A percentile compares a stretch with the other conserved stretches of the same genome.
phyloP scores from a whole-genome alignment of 2,329 filamentous ascomycete species.

The Microsporum ferrugineum region DNA sequence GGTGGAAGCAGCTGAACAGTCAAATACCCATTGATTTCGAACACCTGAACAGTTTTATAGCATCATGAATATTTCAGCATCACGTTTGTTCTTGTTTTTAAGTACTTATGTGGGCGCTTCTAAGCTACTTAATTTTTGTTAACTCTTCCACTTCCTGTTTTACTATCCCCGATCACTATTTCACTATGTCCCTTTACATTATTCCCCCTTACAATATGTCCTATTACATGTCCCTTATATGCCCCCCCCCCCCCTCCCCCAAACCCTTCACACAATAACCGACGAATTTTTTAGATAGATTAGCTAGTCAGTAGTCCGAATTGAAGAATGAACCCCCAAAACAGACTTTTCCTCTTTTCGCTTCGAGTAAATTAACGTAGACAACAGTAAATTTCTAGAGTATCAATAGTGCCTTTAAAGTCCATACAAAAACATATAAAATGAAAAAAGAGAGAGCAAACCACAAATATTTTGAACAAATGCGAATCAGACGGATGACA shows the following conservation, averaged over 20 bases:
- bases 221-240: not conserved
- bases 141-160: not conserved
- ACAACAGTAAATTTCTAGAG: not conserved
- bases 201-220: not conserved
- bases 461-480: not conserved
- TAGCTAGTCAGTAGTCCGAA: not conserved
- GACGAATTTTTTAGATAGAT: constrained; percentile 4
- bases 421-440: not conserved
- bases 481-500: not conserved
- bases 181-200: not conserved
- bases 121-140: not conserved
- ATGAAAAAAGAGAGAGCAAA: constrained; percentile 1
- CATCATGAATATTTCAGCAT: not conserved
- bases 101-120: not conserved
- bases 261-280: not conserved
- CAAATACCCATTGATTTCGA: not conserved
- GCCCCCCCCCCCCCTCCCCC: not conserved
- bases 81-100: not conserved
- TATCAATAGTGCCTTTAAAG: not conserved
- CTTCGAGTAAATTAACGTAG: not conserved
- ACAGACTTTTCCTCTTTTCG: not conserved
- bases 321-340: not conserved
- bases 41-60: not conserved
- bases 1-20: constrained; percentile 2
- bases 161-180: not conserved